Evolutionary conservation across 208 protist species (phyloP).

Genomic region (Phytomonas serpens): DNA sequence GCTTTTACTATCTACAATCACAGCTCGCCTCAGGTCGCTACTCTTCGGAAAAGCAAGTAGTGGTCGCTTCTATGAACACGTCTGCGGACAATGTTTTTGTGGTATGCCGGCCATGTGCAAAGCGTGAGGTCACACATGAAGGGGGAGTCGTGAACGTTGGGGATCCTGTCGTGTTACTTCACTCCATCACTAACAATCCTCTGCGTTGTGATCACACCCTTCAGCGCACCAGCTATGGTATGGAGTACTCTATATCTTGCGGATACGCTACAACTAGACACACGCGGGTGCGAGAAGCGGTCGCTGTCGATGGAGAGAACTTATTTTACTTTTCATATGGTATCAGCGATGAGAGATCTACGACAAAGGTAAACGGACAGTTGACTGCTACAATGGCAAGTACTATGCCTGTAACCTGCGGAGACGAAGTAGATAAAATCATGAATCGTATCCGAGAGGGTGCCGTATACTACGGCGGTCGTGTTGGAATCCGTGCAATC

Average conservation of each 20-base stretch:
- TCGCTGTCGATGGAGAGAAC: conserved; percentile 52
- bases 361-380: not conserved
- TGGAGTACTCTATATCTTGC: conserved; percentile 54
- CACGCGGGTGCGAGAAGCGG: conserved; percentile 30
- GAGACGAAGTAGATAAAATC: conserved; percentile 22
- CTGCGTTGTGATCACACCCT: conserved; percentile 29
- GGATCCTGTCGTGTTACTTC: conserved; percentile 64
- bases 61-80: conserved; percentile 35
- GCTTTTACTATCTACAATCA: conserved; percentile 69
- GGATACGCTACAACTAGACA: conserved; percentile 29
- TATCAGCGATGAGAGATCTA: not conserved
- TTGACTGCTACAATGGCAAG: conserved; percentile 6
- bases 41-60: conserved; percentile 36
- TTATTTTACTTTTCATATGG: conserved; percentile 38
- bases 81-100: conserved; percentile 66
- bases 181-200: conserved; percentile 62
- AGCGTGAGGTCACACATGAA: conserved; percentile 42
- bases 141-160: conserved; percentile 52
- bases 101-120: conserved; percentile 30
- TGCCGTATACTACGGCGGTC: conserved; percentile 51
- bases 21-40: conserved; percentile 30
- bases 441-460: conserved; percentile 40
- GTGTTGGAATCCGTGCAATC: conserved; percentile 65
- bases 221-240: conserved; percentile 45
- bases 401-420: conserved; percentile 32